phyloP scores from a whole-genome alignment of 2,329 filamentous ascomycete species.

The Fusarium clavum region DNA sequence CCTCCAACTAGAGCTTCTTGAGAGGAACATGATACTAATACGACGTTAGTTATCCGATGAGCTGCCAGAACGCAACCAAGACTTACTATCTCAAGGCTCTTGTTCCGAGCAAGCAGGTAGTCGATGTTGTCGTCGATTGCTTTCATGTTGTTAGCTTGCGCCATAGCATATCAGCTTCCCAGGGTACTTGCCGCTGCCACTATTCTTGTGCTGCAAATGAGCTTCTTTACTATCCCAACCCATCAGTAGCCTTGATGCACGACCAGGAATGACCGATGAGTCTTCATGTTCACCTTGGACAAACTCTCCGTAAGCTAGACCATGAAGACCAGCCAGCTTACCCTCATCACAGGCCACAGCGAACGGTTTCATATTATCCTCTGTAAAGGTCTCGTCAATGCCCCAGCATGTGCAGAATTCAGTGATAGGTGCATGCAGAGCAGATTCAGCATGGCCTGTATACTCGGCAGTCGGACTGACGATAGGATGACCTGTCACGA shows the following conservation, averaged over 20 bases:
- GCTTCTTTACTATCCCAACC: conserved; percentile 57
- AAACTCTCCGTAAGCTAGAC: conserved; percentile 51
- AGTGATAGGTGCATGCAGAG: conserved; percentile 53
- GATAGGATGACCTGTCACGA: conserved; percentile 45
- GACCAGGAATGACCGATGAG: conserved; percentile 46
- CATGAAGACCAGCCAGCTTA: conserved; percentile 48
- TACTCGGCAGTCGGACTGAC: conserved; percentile 39
- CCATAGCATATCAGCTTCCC: neutral
- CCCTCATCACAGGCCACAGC: conserved; percentile 39
- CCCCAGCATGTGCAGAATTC: conserved; percentile 54
- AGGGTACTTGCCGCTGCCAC: conserved; percentile 46
- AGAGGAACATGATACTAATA: conserved; percentile 48
- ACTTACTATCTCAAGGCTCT: conserved; percentile 51
- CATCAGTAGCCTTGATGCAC: conserved; percentile 50
- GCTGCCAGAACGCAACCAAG: neutral
- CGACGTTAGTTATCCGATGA: conserved; percentile 11
- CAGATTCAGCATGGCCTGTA: conserved; percentile 40
- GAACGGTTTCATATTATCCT: conserved; percentile 48
- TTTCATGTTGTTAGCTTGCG: conserved; percentile 23
- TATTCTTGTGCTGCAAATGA: conserved; percentile 50
- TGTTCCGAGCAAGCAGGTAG: conserved; percentile 47
- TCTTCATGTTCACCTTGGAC: conserved; percentile 47
- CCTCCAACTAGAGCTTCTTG: conserved; percentile 27
- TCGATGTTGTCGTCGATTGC: conserved; percentile 53
- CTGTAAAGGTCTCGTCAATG: conserved; percentile 48